Evolutionary conservation across 164 flowering plant genomes (phyloP), one percentile per base, ranked within the genome.

Genomic region (Kalanchoe fedtschenkoi): DNA sequence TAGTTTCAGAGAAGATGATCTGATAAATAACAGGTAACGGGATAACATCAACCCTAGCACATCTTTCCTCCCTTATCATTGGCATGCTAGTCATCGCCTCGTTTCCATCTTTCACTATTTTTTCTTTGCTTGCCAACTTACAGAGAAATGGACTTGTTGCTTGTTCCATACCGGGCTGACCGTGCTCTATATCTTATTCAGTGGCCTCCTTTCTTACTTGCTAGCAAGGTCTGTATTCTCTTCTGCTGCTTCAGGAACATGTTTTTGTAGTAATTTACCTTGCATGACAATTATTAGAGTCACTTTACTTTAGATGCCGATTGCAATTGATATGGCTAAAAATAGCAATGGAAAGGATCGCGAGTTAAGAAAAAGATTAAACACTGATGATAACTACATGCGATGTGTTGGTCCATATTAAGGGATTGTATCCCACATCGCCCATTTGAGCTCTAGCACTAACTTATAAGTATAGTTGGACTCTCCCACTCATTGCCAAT

Each of bases 151-250:
- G 77, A 83, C 65, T 74, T 91, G 72, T 70, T 91, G 79, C 92
- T 91, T 70, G 95, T 91, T 56, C 96, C 98, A 35, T 89, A 91
- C 65, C 81, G 87, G 86, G 91, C 91, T 67, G 92, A 91, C 73
- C 88, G 73, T 58, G 87, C 80, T 6, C 68, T 91, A 65, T 76
- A 72, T 24, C 78, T 86, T 34, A 81, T 78, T 10, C 96, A 80
- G 66, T 91, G 97, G 97, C 97, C 97, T 75, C 97, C 97, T 2
- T 91, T 91, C 70, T 73, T 86, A 61, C 88, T 91, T 68, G 97
- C 97, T 56, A 91, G 93, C 91, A 91, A 86, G 93, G 97, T 88
- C 24, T 55, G 63, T 58, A 15, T 47, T 66, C 54, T 38, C 16
- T 19, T 7, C 24, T 19, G 55, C 41, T n/a, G n/a, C 53, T 22